These are phyloP conservation scores for Tylopilus balloui DNA, from an alignment of 768 basidiomycete species.

Conservation along the genomic window DNA sequence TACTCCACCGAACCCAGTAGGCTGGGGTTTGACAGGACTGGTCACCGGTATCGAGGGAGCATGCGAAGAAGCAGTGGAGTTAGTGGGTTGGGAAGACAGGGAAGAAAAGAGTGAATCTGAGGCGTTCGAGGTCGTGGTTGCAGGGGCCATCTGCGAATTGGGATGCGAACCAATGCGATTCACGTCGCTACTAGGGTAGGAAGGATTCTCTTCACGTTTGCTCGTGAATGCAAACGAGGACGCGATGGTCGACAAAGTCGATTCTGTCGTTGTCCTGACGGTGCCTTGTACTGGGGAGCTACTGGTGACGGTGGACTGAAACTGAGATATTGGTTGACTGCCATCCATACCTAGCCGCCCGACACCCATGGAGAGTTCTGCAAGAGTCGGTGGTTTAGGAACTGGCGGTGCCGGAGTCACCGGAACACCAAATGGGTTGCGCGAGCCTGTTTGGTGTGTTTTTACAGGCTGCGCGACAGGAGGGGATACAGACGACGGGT, in stretches of 20 bases:
- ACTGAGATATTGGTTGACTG: slow-evolving; percentile 29
- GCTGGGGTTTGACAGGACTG: slow-evolving; percentile 38
- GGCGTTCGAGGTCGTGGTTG: slow-evolving; percentile 39
- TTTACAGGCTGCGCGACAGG: slow-evolving; percentile 61
- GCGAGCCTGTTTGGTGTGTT: slow-evolving; percentile 88
- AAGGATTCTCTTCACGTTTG: slow-evolving; percentile 28
- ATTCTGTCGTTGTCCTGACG: slow-evolving; percentile 23
- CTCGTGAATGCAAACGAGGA: slow-evolving; percentile 59
- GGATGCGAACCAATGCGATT: slow-evolving; percentile 19
- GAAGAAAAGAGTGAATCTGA: slow-evolving; percentile 45
- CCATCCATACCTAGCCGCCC: slow-evolving; percentile 25
- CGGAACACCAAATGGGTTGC: slow-evolving; percentile 90
- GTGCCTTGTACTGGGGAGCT: slow-evolving; percentile 27
- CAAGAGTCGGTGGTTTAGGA: slow-evolving; percentile 74
- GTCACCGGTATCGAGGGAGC: slow-evolving; percentile 33
- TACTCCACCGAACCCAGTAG: slow-evolving; percentile 53
- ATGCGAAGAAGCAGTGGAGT: slow-evolving; percentile 33
- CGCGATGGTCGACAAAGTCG: slow-evolving; percentile 64
- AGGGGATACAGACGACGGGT: slow-evolving; percentile 33
- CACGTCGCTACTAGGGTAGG: neutral
- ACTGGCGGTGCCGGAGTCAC: slow-evolving; percentile 56
- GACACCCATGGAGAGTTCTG: slow-evolving; percentile 64
- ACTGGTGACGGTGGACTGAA: slow-evolving; percentile 30
- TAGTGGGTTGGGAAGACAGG: slow-evolving; percentile 50
- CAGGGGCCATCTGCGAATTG: slow-evolving; percentile 33